Conservation (phyloP, 2,329 filamentous ascomycete species). For the Macrophomina pseudophaseolina region DNA sequence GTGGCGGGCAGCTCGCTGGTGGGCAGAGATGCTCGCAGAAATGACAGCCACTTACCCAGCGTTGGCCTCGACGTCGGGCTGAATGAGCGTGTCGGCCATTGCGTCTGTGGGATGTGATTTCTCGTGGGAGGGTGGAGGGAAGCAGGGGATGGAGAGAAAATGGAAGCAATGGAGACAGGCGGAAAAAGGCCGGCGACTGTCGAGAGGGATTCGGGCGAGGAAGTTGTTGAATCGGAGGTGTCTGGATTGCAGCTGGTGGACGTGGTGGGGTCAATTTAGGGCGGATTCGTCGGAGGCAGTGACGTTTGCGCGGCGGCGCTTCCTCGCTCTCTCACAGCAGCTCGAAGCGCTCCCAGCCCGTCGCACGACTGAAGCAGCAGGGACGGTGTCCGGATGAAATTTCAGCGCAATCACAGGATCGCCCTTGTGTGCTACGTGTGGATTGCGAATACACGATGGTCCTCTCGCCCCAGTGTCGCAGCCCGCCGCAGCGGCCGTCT, state of each 20-base stretch:
- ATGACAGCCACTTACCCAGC: conserved; percentile 50
- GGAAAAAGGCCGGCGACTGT: conserved; percentile 12
- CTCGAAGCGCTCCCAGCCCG: background rate
- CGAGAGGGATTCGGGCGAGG: background rate
- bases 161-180: background rate
- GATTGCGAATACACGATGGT: background rate
- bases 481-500: background rate
- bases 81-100: conserved; percentile 57
- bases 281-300: conserved; percentile 26
- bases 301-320: conserved; percentile 19
- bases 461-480: background rate
- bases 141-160: background rate
- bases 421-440: background rate
- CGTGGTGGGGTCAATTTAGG: conserved; percentile 24
- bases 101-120: conserved; percentile 30
- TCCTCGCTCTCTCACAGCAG: conserved; percentile 5
- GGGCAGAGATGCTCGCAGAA: background rate
- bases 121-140: background rate
- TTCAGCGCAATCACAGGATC: conserved; percentile 23
- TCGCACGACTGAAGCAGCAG: conserved; percentile 21
- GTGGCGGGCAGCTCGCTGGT: background rate
- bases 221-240: conserved; percentile 4
- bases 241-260: conserved; percentile 19
- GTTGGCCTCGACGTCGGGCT: conserved; percentile 51
- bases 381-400: conserved; percentile 19